phyloP scores from a whole-genome alignment of 2,329 filamentous ascomycete genomes.

The Cladosporium sp. region DNA sequence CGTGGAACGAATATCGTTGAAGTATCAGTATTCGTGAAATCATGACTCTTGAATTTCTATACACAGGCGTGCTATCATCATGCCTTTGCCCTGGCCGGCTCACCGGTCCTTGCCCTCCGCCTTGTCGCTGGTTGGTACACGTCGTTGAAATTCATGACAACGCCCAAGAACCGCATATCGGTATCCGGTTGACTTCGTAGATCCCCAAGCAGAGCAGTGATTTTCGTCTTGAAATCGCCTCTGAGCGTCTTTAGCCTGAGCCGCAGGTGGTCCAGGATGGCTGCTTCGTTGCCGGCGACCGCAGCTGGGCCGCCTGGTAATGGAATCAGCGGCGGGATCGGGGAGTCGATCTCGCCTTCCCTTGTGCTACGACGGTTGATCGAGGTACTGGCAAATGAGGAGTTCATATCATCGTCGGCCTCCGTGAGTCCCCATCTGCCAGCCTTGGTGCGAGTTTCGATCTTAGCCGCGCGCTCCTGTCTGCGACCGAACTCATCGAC shows the following conservation, averaged over 20 bases:
- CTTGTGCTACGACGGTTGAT: slow-evolving; percentile 22
- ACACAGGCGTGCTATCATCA: neutral
- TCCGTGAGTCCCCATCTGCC: slow-evolving; percentile 60
- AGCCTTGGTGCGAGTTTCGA: slow-evolving; percentile 59
- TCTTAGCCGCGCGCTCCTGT: slow-evolving; percentile 75
- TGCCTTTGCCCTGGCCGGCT: neutral
- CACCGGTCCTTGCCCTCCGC: slow-evolving; percentile 35
- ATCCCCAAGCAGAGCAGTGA: slow-evolving; percentile 81
- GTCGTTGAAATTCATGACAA: slow-evolving; percentile 99
- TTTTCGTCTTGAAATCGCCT: slow-evolving; percentile 65
- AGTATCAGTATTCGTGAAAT: neutral
- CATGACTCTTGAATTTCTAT: neutral
- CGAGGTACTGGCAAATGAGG: slow-evolving; percentile 12
- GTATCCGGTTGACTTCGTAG: slow-evolving; percentile 88
- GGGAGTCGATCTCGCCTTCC: slow-evolving; percentile 28
- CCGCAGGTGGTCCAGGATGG: slow-evolving; percentile 68
- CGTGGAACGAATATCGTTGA: too few species aligned
- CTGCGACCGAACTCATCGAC: slow-evolving; percentile 87
- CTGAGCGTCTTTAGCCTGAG: slow-evolving; percentile 67
- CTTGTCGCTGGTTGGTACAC: slow-evolving; percentile 75
- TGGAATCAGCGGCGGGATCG: slow-evolving; percentile 35
- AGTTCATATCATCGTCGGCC: slow-evolving; percentile 37
- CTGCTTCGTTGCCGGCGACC: slow-evolving; percentile 41
- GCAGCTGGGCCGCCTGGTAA: slow-evolving; percentile 26
- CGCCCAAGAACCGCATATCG: slow-evolving; percentile 90